Evolutionary conservation across 163 green algal species (phyloP).

Genomic region (Chlamydomonas reinhardtii): DNA sequence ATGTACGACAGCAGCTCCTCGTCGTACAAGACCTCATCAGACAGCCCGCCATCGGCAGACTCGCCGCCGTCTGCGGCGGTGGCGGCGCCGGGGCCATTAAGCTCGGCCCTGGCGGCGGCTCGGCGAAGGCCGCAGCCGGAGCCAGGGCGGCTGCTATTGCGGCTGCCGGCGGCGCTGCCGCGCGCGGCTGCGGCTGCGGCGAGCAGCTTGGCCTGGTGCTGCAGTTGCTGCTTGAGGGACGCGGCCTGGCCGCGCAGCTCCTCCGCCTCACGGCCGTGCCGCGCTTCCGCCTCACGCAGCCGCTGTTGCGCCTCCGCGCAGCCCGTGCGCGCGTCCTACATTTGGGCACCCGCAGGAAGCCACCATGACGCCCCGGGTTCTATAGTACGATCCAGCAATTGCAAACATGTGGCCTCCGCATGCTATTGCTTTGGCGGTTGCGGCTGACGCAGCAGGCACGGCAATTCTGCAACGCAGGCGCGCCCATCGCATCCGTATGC

Average conservation of each 20-base stretch:
- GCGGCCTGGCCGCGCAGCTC: neutral
- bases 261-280: neutral
- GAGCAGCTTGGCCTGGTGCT: neutral
- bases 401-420: no score
- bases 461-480: no score
- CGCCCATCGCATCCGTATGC: no score
- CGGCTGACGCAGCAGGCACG: no score
- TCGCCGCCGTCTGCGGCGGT: neutral
- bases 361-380: no score
- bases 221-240: neutral
- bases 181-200: no score
- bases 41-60: neutral
- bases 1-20: slow-evolving; percentile 61
- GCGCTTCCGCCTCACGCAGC: slow-evolving; percentile 10
- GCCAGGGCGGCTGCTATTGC: neutral
- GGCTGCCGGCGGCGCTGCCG: neutral
- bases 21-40: slow-evolving; percentile 64
- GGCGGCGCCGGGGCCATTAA: neutral
- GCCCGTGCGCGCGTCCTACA: slow-evolving; percentile 1
- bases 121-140: neutral
- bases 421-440: no score
- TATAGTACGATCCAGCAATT: no score
- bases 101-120: no score
- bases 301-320: neutral
- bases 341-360: neutral